A percentile compares a stretch with the other conserved stretches of the same genome.
Evolutionary conservation across 768 basidiomycete genomes (phyloP).

Genomic region (Brasilioporus rufonigricans): DNA sequence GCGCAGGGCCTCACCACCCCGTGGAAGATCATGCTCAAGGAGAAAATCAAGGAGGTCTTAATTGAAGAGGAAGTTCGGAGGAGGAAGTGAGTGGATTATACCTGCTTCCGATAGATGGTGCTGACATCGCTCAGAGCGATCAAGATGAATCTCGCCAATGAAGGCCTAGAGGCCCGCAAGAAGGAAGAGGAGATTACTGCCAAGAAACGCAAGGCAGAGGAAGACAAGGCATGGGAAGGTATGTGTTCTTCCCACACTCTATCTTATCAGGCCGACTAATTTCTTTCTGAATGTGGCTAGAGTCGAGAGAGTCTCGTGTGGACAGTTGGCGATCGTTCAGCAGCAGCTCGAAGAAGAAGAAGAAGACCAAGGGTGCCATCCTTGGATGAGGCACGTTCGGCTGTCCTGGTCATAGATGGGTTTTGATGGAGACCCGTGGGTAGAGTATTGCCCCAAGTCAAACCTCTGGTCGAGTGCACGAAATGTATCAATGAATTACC

Average conservation of each 20-base stretch:
- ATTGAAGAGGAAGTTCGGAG: constrained; percentile 89
- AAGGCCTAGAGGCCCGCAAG: constrained; percentile 89
- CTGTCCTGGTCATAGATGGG: background rate
- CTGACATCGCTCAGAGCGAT: constrained; percentile 56
- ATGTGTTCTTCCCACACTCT: constrained; percentile 7
- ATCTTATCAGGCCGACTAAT: background rate
- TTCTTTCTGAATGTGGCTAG: constrained; percentile 33
- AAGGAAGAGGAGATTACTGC: constrained; percentile 81
- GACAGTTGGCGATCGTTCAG: constrained; percentile 81
- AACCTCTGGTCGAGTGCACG: constrained; percentile 1
- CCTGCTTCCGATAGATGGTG: background rate
- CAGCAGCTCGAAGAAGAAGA: constrained; percentile 78
- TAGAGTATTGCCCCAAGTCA: constrained; percentile 13
- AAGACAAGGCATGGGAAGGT: constrained; percentile 92
- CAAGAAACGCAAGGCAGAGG: constrained; percentile 85
- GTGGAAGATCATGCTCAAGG: constrained; percentile 63
- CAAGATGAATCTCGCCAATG: constrained; percentile 90
- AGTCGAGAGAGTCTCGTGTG: constrained; percentile 76
- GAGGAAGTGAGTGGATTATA: constrained; percentile 61
- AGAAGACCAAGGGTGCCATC: constrained; percentile 65
- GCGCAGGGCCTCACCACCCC: constrained; percentile 44
- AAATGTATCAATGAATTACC: constrained; percentile 5
- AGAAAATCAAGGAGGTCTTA: constrained; percentile 77
- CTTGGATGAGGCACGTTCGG: constrained; percentile 52
- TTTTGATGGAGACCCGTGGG: constrained; percentile 1